Evolutionary conservation across 1,284 basidiomycete genomes (phyloP).

Genomic region (Ceratobasidium sp.): DNA sequence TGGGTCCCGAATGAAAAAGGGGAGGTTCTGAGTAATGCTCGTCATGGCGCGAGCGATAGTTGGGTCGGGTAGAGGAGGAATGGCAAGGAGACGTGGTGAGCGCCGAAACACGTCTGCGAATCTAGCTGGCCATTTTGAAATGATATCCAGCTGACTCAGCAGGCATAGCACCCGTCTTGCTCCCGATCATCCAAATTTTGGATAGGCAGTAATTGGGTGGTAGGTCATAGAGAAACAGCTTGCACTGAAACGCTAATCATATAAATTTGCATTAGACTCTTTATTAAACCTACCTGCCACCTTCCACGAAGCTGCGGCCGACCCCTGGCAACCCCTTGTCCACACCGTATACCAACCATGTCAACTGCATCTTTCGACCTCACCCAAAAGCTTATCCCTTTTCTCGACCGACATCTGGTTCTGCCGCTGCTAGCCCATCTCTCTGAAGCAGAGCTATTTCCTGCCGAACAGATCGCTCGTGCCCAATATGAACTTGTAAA

Average conservation of each 20-base stretch:
- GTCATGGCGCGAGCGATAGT: slow-evolving; percentile 35
- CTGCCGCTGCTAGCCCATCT: slow-evolving; percentile 94
- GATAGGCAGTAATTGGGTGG: slow-evolving; percentile 6
- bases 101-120: slow-evolving; percentile 43
- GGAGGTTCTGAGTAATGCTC: slow-evolving; percentile 70
- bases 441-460: slow-evolving; percentile 77
- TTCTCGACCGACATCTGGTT: slow-evolving; percentile 94
- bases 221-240: slow-evolving; percentile 8
- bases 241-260: not conserved
- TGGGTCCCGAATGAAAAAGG: slow-evolving; percentile 84
- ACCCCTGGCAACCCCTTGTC: slow-evolving; percentile 27
- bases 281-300: not conserved
- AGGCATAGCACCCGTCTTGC: slow-evolving; percentile 25
- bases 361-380: slow-evolving; percentile 74
- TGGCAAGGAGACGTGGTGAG: slow-evolving; percentile 4
- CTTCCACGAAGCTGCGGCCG: not conserved
- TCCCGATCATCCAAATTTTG: slow-evolving; percentile 44
- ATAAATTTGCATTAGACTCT: not conserved
- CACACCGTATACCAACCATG: slow-evolving; percentile 18
- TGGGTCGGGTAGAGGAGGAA: slow-evolving; percentile 34
- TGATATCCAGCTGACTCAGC: slow-evolving; percentile 18
- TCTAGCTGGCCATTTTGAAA: slow-evolving; percentile 3
- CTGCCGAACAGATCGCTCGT: slow-evolving; percentile 79
- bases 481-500: slow-evolving; percentile 98
- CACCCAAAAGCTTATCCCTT: slow-evolving; percentile 91